Evolutionary conservation across 345 rosid genomes (phyloP).

Genomic region (Citrus hindsii): DNA sequence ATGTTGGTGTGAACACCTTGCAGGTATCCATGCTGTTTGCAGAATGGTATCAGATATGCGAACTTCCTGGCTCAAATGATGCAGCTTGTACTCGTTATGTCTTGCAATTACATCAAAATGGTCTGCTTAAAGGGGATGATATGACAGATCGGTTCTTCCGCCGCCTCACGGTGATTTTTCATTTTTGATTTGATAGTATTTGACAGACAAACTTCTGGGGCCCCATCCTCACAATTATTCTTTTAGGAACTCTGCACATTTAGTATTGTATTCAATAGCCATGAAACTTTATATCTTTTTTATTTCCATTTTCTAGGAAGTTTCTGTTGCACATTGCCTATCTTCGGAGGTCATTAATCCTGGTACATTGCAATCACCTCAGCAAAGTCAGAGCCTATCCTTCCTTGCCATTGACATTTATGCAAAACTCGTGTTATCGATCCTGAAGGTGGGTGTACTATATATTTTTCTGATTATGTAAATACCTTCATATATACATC

Average conservation of each 20-base stretch:
- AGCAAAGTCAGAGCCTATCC: conserved; percentile 64
- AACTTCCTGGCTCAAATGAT: conserved; percentile 73
- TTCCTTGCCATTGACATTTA: conserved; percentile 84
- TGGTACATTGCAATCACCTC: conserved; percentile 56
- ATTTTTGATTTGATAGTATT: not conserved
- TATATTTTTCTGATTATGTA: not conserved
- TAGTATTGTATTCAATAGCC: not conserved
- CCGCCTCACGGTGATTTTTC: conserved; percentile 50
- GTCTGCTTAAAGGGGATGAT: conserved; percentile 85
- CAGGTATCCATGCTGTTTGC: conserved; percentile 72
- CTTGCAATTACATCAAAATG: conserved; percentile 72
- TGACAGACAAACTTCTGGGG: not conserved
- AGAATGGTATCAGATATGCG: conserved; percentile 83
- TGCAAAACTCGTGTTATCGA: conserved; percentile 75
- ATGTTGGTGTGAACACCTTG: conserved; percentile 7
- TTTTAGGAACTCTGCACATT: not conserved
- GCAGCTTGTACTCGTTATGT: conserved; percentile 53
- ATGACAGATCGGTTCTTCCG: conserved; percentile 82
- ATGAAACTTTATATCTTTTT: not conserved
- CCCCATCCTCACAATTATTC: no score
- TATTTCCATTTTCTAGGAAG: conserved; percentile 44
- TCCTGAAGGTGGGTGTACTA: conserved; percentile 36
- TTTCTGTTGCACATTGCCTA: conserved; percentile 83
- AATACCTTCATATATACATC: not conserved
- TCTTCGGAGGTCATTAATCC: conserved; percentile 66